Evolutionary conservation across 176 grass and related monocot species (phyloP).

Genomic region (Triticum turgidum): DNA sequence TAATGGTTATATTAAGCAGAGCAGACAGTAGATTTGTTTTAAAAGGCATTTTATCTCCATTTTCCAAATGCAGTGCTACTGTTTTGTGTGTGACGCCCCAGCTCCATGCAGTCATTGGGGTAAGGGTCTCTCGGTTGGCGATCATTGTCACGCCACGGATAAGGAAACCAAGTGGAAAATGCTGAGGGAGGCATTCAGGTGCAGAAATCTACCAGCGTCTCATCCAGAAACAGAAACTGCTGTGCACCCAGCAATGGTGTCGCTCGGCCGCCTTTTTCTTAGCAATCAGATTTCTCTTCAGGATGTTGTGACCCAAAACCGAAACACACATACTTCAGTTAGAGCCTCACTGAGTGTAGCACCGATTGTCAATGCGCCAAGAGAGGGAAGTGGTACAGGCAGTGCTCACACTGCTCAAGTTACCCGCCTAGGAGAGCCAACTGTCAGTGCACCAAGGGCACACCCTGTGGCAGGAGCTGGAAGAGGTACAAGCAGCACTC

Average conservation of each 20-base stretch:
- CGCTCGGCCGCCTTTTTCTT: not conserved
- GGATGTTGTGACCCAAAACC: not conserved
- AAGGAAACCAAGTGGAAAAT: conserved; percentile 61
- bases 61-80: conserved; percentile 47
- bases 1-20: not conserved
- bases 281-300: not conserved
- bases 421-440: not conserved
- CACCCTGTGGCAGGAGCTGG: not conserved
- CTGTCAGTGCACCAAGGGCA: not conserved
- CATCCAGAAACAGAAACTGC: conserved; percentile 32
- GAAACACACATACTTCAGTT: not conserved
- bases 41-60: not conserved
- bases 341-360: not conserved
- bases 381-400: not conserved
- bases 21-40: not conserved
- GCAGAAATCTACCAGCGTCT: conserved; percentile 28
- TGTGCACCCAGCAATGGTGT: not conserved
- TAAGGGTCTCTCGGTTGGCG: conserved; percentile 17
- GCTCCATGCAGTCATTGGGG: conserved; percentile 92
- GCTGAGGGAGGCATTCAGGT: conserved; percentile 53
- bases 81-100: conserved; percentile 47
- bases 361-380: not conserved
- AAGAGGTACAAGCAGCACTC: not conserved
- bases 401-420: too few relatives aligned
- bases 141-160: conserved; percentile 88